Conservation (phyloP, 306 rosid genomes). For the Castanea sativa region DNA sequence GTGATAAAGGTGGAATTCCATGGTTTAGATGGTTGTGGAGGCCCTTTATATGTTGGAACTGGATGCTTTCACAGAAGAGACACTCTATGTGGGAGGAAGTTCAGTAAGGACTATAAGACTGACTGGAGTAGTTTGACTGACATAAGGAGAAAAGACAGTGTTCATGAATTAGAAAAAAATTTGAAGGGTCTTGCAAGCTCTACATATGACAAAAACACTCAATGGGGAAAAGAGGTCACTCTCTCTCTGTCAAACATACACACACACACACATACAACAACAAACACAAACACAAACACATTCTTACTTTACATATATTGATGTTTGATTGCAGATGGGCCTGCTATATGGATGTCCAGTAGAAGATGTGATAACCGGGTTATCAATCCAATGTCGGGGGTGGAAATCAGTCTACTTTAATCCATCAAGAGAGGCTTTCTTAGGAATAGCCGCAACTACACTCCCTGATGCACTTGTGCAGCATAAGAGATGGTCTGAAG, state of each 20-base stretch:
- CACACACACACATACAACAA: background rate
- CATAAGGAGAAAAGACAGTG: constrained; percentile 15
- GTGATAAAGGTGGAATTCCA: constrained; percentile 50
- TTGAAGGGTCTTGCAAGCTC: constrained; percentile 61
- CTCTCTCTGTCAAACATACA: background rate
- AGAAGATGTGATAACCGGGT: constrained; percentile 83
- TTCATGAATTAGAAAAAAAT: constrained; percentile 41
- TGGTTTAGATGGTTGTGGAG: constrained; percentile 72
- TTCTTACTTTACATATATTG: background rate
- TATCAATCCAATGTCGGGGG: constrained; percentile 57
- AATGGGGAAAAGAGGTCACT: constrained; percentile 77
- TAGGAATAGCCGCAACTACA: constrained; percentile 62
- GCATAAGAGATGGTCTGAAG: constrained; percentile 90
- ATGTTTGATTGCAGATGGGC: constrained; percentile 54
- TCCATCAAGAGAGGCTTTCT: constrained; percentile 66
- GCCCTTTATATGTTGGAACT: constrained; percentile 65
- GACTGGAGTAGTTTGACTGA: constrained; percentile 31
- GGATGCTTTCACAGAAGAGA: constrained; percentile 85
- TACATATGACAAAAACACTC: constrained; percentile 63
- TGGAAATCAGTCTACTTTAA: constrained; percentile 72
- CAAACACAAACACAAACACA: background rate
- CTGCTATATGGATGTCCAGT: constrained; percentile 68
- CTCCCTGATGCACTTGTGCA: constrained; percentile 56
- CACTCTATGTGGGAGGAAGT: constrained; percentile 56
- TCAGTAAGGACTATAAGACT: constrained; percentile 25